Base-by-base conservation (phyloP, 177 flowering plant genomes). In the Telopea speciosissima region DNA sequence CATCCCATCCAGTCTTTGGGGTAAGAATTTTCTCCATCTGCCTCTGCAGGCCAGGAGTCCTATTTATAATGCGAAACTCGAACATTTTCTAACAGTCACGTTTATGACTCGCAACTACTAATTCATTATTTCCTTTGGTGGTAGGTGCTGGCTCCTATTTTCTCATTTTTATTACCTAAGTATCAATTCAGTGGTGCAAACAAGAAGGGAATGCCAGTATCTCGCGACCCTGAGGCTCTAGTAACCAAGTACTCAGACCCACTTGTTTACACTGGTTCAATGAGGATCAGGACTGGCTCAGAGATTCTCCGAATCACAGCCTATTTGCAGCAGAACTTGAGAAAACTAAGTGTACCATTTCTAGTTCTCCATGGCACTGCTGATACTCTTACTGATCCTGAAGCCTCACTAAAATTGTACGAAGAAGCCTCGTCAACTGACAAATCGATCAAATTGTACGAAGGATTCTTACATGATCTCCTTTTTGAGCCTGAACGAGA, bases 191-290 rank as follows among this genome's bases (percentile, higher is more conserved):
- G 87, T 74, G 88, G 85, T n/a, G 97, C 93, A 66, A 83, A 85
- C 72, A 89, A 87, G 80, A 79, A 77, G 40, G 90, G 92, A 62
- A 63, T 71, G 45, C 81, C 79, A 11, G 97, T 93, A 26, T 89
- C 90, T 44, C 79, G 98, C 7, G 94, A 90, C 66, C 94, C 97
- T 0, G 87, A 81, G 65, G 97, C 93, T 24, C 80, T 91, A 2
- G 63, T 80, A 40, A 90, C 88, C 12, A 93, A 93, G 75, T 93
- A 93, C 71, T 90, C 98, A 1, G 98, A 93, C 52, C 97, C 98
- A 0, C 81, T 93, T 19, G 98, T 91, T 17, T 90, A 79, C 79
- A 93, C 92, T 0, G 98, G 98, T 68, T 79, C 92, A 28, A 85
- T 93, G 66, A 76, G 96, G 71, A 81, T 89, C 31, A 79, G 94